Evolutionary conservation across 768 basidiomycete genomes (phyloP).

Genomic region (Amanita jacksonii): DNA sequence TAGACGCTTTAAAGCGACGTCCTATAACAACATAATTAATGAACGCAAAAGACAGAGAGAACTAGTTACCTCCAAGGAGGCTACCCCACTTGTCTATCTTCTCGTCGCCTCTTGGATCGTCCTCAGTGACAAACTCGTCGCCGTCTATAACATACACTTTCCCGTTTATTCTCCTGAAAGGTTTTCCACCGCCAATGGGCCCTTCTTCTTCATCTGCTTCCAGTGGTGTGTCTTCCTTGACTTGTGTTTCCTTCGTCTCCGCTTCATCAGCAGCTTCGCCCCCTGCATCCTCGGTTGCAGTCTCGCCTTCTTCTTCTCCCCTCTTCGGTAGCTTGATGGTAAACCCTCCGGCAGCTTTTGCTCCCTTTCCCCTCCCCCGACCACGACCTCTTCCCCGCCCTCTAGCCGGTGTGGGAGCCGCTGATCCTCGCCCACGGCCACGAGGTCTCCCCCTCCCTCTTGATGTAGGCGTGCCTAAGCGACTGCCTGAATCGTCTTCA

Average conservation of each 20-base stretch:
- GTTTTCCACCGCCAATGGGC: constrained; percentile 48
- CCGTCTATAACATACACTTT: constrained; percentile 71
- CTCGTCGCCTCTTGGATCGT: constrained; percentile 80
- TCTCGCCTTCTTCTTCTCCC: constrained; percentile 21
- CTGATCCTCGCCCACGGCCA: constrained; percentile 25
- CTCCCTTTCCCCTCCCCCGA: constrained; percentile 23
- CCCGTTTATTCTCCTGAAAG: constrained; percentile 67
- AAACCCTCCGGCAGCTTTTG: constrained; percentile 13
- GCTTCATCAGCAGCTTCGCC: constrained; percentile 25
- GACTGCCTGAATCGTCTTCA: constrained; percentile 19
- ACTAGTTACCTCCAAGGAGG: constrained; percentile 65
- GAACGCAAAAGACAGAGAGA: constrained; percentile 7
- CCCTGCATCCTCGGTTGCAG: constrained; percentile 26
- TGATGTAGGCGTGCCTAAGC: constrained; percentile 23
- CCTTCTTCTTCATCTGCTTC: constrained; percentile 29
- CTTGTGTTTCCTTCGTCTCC: constrained; percentile 16
- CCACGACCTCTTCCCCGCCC: constrained; percentile 31
- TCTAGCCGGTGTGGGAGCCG: constrained; percentile 17
- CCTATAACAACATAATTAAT: constrained; percentile 32
- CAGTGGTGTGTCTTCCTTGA: constrained; percentile 25
- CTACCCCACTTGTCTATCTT: constrained; percentile 87
- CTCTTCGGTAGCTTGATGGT: constrained; percentile 23
- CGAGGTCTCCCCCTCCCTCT: constrained; percentile 32
- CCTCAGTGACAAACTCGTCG: constrained; percentile 80
- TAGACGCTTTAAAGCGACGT: constrained; percentile 79